phyloP scores from a whole-genome alignment of 352 stramenopile species.

The Globisporangium perplexum region DNA sequence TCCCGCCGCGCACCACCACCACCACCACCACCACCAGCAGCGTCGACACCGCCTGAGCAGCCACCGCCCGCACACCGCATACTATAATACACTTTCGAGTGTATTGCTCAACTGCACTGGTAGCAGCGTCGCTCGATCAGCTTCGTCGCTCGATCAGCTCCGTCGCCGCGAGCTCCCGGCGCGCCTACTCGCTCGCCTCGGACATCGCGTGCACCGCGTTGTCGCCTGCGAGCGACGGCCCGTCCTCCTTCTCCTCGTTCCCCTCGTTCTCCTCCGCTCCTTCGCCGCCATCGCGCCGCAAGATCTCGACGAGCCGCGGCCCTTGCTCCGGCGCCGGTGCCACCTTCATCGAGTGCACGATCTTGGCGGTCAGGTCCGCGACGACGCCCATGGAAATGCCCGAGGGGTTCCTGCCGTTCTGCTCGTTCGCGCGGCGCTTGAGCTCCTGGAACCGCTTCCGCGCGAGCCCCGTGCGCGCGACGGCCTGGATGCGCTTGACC shows the following conservation, averaged over 20 bases:
- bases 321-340: conserved; percentile 3
- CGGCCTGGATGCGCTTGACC: conserved; percentile 31
- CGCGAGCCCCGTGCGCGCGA: conserved; percentile 18
- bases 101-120: no score
- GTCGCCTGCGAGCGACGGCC: neutral
- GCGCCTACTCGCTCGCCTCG: neutral
- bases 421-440: conserved; percentile 9
- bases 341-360: conserved; percentile 17
- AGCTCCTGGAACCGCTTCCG: conserved; percentile 19
- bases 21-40: neutral
- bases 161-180: no score
- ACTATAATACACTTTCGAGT: no score
- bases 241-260: neutral
- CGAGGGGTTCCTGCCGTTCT: neutral
- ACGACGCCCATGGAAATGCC: neutral
- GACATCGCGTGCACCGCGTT: neutral
- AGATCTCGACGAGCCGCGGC: neutral
- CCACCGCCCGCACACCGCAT: no score
- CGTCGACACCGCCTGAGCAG: no score
- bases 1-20: conserved; percentile 2
- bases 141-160: no score
- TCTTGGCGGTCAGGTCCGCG: conserved; percentile 4
- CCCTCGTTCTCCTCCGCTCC: neutral
- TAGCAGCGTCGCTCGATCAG: no score
- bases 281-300: neutral